These are phyloP conservation scores for Massospora cicadina DNA, from an alignment of 371 early-diverging fungal genomes.

Conservation along the genomic window DNA sequence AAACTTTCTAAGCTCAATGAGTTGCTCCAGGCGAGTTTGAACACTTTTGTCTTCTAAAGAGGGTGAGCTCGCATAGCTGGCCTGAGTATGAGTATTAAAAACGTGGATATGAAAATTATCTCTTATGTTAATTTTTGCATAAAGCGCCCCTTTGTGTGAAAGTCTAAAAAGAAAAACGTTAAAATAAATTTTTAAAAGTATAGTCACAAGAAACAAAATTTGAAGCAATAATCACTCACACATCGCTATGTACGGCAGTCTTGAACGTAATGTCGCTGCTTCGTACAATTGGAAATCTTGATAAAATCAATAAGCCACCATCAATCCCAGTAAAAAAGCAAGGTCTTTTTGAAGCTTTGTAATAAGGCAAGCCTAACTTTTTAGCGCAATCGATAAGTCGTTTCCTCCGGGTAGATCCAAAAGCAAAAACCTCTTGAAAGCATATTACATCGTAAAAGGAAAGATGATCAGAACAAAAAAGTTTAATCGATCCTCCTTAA, in stretches of 20 bases:
- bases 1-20: conserved; percentile 37
- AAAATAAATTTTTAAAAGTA: neutral
- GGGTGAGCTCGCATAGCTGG: conserved; percentile 31
- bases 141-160: conserved; percentile 55
- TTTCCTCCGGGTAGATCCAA: conserved; percentile 34
- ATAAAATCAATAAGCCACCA: conserved; percentile 59
- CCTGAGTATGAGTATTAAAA: conserved; percentile 71
- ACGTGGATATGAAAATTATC: conserved; percentile 32
- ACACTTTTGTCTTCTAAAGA: conserved; percentile 28
- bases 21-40: conserved; percentile 32
- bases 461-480: conserved; percentile 37
- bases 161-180: conserved; percentile 22
- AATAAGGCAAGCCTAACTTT: conserved; percentile 39
- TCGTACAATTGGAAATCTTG: conserved; percentile 43
- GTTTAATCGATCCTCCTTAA: conserved; percentile 50
- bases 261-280: conserved; percentile 34
- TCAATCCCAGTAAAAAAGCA: conserved; percentile 47
- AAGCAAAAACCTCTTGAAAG: conserved; percentile 71
- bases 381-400: conserved; percentile 36
- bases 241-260: conserved; percentile 47
- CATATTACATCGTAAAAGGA: conserved; percentile 54
- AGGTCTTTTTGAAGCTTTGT: conserved; percentile 30
- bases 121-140: conserved; percentile 41
- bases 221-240: conserved; percentile 19
- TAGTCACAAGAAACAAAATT: conserved; percentile 8